Evolutionary conservation across 306 rosid species (phyloP).

Genomic region (Dalbergia cultrata): DNA sequence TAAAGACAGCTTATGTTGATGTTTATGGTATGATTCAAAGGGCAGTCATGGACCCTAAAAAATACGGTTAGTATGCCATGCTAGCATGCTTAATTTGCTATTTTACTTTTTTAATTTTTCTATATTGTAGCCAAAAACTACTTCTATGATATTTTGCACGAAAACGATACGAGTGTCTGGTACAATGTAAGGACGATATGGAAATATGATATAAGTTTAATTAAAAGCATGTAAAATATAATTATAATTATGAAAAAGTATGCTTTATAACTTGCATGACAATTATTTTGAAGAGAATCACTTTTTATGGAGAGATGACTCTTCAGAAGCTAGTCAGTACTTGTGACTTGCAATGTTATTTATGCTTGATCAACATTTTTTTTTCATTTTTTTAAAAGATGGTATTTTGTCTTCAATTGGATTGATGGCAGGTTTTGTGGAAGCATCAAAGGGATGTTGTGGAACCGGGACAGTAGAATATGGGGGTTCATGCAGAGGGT

Average conservation of each 20-base stretch:
- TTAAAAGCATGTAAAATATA: too few relatives aligned
- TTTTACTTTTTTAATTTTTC: not conserved
- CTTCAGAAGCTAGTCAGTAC: not conserved
- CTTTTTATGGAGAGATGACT: too few relatives aligned
- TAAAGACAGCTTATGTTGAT: conserved; percentile 60
- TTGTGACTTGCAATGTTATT: not conserved
- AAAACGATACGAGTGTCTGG: too few relatives aligned
- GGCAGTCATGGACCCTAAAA: conserved; percentile 56
- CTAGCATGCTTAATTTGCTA: not conserved
- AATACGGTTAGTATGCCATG: conserved; percentile 56
- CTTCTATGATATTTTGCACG: too few relatives aligned
- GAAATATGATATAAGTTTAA: too few relatives aligned
- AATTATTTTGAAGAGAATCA: too few relatives aligned
- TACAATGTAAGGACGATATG: too few relatives aligned
- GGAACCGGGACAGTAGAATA: conserved; percentile 74
- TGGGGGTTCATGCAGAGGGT: conserved; percentile 72
- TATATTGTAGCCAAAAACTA: not conserved
- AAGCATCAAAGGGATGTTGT: conserved; percentile 74
- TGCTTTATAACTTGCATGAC: too few relatives aligned
- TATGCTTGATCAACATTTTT: not conserved
- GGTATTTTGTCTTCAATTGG: not conserved
- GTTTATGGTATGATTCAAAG: conserved; percentile 51
- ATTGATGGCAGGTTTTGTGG: conserved; percentile 57
- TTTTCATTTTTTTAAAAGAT: too few relatives aligned
- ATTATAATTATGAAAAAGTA: too few relatives aligned